Percentiles rank a stretch among this genome's conserved stretches.
These are phyloP conservation scores for Mrakia gelida DNA, from an alignment of 768 basidiomycete species.

Conservation along the genomic window DNA sequence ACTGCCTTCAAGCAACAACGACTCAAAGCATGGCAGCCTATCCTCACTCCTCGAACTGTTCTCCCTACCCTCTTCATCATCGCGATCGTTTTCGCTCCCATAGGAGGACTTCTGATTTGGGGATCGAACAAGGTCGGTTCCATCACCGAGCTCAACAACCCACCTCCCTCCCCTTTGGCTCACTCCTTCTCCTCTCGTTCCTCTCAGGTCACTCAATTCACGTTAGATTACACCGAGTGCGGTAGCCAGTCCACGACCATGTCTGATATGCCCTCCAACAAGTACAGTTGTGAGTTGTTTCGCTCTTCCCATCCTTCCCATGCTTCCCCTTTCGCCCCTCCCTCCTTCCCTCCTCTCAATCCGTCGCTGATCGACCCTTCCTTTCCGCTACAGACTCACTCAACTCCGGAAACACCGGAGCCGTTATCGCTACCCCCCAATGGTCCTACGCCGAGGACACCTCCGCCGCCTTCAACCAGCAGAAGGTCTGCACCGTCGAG, in stretches of 20 bases:
- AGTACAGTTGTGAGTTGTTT: conserved; percentile 41
- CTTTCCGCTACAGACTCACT: conserved; percentile 36
- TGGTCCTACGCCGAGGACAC: conserved; percentile 66
- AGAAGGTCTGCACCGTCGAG: conserved; percentile 66
- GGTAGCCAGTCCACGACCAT: conserved; percentile 60
- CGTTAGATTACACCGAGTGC: conserved; percentile 91
- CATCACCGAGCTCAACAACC: neutral
- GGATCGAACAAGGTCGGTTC: conserved; percentile 61
- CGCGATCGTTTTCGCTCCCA: conserved; percentile 90
- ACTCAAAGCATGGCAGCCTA: conserved; percentile 99
- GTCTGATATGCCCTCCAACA: conserved; percentile 52
- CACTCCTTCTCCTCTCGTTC: conserved; percentile 34
- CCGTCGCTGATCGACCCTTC: neutral
- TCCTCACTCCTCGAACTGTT: conserved; percentile 94
- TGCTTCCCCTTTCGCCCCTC: conserved; percentile 49
- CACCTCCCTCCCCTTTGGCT: neutral
- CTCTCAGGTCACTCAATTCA: conserved; percentile 78
- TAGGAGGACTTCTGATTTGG: conserved; percentile 92
- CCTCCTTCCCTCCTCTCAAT: conserved; percentile 61
- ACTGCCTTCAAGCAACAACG: conserved; percentile 99
- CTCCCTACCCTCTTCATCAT: conserved; percentile 93
- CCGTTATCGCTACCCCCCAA: conserved; percentile 53
- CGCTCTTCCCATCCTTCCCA: neutral
- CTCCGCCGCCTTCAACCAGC: conserved; percentile 48
- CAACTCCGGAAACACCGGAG: conserved; percentile 47